Evolutionary conservation across 768 basidiomycete species (phyloP), one percentile per base, ranked within the genome.

Genomic region (Crepidotus variabilis): DNA sequence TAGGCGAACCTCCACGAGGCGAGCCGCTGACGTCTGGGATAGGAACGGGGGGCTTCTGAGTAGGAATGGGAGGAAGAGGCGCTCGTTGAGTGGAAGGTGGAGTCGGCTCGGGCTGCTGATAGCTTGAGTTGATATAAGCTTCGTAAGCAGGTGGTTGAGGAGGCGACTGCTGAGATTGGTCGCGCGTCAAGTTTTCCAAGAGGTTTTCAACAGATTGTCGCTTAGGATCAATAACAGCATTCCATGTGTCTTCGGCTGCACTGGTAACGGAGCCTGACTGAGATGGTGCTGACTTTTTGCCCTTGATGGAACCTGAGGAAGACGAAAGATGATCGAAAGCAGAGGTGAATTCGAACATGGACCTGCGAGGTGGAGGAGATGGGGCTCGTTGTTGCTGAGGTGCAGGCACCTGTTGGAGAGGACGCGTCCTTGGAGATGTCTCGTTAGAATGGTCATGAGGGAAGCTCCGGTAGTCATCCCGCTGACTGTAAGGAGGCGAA

Each of bases 291-390:
- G 87, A 84, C 67, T 90, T 90, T 68, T 90, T 89, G 24, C 49
- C 49, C 75, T 87, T 88, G 54, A 80, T 68, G 16, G 77, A 54
- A 43, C 68, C 66, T 0, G 81, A 59, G 34, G 80, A 66, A n/a
- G 78, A 72, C 7, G 83, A 78, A 47, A 93, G 78, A 22, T 88
- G 90, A 62, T 94, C 91, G 62, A 93, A 92, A 1, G 92, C 86
- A 50, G 90, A 91, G 50, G 87, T 79, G 58, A 90, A 93, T 36
- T 92, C 90, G 62, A 94, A 94, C 81, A 92, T 84, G 50, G 89
- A 88, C 69, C 88, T 86, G 63, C 85, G 87, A 21, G 86, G 81
- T 43, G 87, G 86, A 28, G 89, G 82, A 0, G 87, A 83, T 2
- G 81, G 74, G 56, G 76, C 81, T 50, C 78, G 78, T 32, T 66